Evolutionary conservation across 1,284 basidiomycete species (phyloP).

Genomic region (Chalciporus sp.): DNA sequence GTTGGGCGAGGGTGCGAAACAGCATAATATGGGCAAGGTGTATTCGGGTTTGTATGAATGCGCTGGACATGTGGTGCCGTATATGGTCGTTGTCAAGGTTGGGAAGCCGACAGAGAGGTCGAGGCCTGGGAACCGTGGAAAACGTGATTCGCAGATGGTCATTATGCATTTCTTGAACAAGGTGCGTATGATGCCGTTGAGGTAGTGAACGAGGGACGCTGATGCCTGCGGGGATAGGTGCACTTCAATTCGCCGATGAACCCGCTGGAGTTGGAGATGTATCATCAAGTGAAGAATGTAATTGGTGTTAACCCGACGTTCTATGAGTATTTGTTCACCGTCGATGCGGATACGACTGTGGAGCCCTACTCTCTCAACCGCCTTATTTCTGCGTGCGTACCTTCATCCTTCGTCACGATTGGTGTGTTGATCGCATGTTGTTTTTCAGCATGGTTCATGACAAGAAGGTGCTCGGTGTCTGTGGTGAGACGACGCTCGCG

Average conservation of each 20-base stretch:
- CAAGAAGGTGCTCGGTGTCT: slow-evolving; percentile 92
- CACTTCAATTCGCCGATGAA: slow-evolving; percentile 98
- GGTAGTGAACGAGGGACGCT: background rate
- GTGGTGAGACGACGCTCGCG: slow-evolving; percentile 89
- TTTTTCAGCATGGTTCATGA: slow-evolving; percentile 80
- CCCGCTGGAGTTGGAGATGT: slow-evolving; percentile 95
- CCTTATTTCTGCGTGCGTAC: slow-evolving; percentile 84
- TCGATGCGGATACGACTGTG: slow-evolving; percentile 97
- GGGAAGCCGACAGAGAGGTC: slow-evolving; percentile 94
- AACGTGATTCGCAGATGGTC: slow-evolving; percentile 95
- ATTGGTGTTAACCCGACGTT: slow-evolving; percentile 98
- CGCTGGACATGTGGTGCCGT: slow-evolving; percentile 94
- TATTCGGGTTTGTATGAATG: slow-evolving; percentile 97
- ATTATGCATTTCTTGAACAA: slow-evolving; percentile 98
- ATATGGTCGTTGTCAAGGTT: slow-evolving; percentile 95
- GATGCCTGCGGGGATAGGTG: slow-evolving; percentile 53
- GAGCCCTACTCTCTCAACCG: slow-evolving; percentile 86
- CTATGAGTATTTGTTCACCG: slow-evolving; percentile 96
- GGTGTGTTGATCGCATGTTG: background rate
- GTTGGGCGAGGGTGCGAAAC: slow-evolving; percentile 92
- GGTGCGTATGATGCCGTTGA: slow-evolving; percentile 42
- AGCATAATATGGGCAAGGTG: slow-evolving; percentile 98
- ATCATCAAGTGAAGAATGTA: slow-evolving; percentile 99
- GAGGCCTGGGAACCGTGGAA: slow-evolving; percentile 94
- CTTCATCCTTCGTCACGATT: background rate